Percentiles rank a stretch among this genome's conserved stretches.
Evolutionary conservation across 2,329 filamentous ascomycete genomes (phyloP).

Genomic region (Neocatenulostroma microsporum): DNA sequence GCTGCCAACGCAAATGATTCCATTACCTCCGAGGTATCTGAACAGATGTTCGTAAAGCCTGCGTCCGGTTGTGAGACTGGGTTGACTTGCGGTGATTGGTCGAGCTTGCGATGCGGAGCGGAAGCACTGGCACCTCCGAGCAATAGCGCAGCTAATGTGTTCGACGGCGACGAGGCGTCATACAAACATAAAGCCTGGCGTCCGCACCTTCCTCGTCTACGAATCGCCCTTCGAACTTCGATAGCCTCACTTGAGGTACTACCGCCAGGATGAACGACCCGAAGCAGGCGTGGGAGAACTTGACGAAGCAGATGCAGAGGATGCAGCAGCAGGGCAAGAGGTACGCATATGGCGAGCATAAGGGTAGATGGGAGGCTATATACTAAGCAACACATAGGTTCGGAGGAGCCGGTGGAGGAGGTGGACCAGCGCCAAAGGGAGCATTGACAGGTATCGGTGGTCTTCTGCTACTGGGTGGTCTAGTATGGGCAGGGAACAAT

Average conservation of each 20-base stretch:
- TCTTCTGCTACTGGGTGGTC: constrained; percentile 48
- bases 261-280: constrained; percentile 50
- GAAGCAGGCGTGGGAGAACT: constrained; percentile 57
- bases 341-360: constrained; percentile 19
- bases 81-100: no score
- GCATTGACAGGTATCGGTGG: constrained; percentile 48
- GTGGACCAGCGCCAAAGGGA: constrained; percentile 42
- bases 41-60: no score
- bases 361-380: constrained; percentile 3
- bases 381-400: constrained; percentile 27
- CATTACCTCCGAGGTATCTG: constrained; percentile 20
- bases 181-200: no score
- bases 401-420: constrained; percentile 45
- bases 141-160: no score
- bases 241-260: no score
- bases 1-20: constrained; percentile 27
- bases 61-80: no score
- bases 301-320: constrained; percentile 53
- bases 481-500: constrained; percentile 51
- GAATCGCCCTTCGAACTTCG: no score
- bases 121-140: no score
- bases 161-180: no score
- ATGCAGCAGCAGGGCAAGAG: constrained; percentile 42
- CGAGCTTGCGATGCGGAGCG: no score
- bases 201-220: no score